Percentiles rank a stretch among this genome's conserved stretches.
Evolutionary conservation across 108 stramenopile genomes (phyloP).

Genomic region (Stephanodiscus triporus): DNA sequence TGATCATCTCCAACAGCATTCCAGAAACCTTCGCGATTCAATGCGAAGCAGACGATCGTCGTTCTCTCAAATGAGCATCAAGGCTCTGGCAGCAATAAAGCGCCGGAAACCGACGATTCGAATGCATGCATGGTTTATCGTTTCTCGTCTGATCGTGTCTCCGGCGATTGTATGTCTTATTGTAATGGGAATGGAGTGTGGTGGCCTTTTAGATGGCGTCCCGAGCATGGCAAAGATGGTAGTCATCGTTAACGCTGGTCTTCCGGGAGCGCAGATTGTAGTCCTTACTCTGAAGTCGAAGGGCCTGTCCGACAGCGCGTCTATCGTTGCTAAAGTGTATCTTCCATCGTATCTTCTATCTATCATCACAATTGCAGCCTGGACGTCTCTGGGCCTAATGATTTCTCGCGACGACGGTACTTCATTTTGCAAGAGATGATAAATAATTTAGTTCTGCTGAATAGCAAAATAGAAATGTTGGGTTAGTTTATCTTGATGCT

Average conservation of each 20-base stretch:
- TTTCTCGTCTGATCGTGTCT: conserved; percentile 59
- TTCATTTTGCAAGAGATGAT: conserved; percentile 27
- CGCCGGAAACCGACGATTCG: conserved; percentile 38
- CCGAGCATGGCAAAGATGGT: conserved; percentile 67
- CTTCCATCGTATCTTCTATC: conserved; percentile 63
- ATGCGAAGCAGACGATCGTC: conserved; percentile 32
- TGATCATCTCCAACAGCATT: too few relatives aligned
- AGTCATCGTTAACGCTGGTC: conserved; percentile 61
- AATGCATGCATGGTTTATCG: conserved; percentile 68
- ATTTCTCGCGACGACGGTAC: conserved; percentile 48
- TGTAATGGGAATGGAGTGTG: conserved; percentile 65
- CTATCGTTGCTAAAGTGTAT: conserved; percentile 67
- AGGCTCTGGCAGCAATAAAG: conserved; percentile 39
- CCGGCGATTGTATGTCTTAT: conserved; percentile 60
- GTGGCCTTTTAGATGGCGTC: conserved; percentile 44
- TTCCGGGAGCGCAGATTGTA: conserved; percentile 70
- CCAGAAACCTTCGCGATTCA: conserved; percentile 8
- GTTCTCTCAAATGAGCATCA: conserved; percentile 24
- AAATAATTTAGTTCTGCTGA: background rate
- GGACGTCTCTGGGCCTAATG: conserved; percentile 71
- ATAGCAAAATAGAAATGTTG: background rate
- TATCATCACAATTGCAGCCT: conserved; percentile 71
- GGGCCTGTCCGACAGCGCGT: conserved; percentile 59
- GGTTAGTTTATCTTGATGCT: background rate
- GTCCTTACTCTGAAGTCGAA: conserved; percentile 68